phyloP scores from a whole-genome alignment of 176 grass and related monocot species.

The Calamus simplicifolius region DNA sequence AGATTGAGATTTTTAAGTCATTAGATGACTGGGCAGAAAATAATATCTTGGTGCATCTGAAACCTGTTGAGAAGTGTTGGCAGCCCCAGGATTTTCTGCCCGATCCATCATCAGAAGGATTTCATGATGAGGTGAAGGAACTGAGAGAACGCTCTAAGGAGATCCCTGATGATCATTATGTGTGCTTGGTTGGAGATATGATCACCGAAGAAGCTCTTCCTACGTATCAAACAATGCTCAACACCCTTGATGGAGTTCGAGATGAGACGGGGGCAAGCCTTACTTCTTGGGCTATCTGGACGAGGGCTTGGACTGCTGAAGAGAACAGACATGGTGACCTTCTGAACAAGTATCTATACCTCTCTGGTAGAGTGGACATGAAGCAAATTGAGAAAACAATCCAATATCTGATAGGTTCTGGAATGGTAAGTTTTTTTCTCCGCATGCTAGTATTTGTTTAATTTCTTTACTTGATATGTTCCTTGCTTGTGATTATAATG shows the following conservation, averaged over 20 bases:
- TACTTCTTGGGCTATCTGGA: constrained; percentile 90
- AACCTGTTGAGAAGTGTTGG: constrained; percentile 96
- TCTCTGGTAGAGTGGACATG: constrained; percentile 89
- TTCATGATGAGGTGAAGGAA: constrained; percentile 82
- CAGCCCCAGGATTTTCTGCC: constrained; percentile 96
- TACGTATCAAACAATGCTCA: constrained; percentile 97
- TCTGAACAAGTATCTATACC: constrained; percentile 85
- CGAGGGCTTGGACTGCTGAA: constrained; percentile 95
- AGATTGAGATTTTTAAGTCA: constrained; percentile 88
- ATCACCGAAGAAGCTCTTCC: constrained; percentile 97
- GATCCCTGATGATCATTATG: constrained; percentile 92
- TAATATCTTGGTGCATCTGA: constrained; percentile 64
- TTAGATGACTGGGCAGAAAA: constrained; percentile 85
- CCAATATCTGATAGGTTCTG: constrained; percentile 92
- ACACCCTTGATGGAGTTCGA: constrained; percentile 82
- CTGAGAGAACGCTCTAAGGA: constrained; percentile 82
- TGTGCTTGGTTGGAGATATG: constrained; percentile 95
- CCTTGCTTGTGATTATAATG: not conserved
- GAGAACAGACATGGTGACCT: constrained; percentile 95
- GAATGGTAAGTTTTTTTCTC: constrained; percentile 52
- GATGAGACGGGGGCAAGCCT: constrained; percentile 93
- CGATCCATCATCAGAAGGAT: constrained; percentile 76
- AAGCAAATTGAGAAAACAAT: constrained; percentile 91
- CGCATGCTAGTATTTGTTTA: not conserved
- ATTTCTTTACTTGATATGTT: constrained; percentile 5